phyloP scores from a whole-genome alignment of 2,329 filamentous ascomycete species.

The Monilinia polystroma region DNA sequence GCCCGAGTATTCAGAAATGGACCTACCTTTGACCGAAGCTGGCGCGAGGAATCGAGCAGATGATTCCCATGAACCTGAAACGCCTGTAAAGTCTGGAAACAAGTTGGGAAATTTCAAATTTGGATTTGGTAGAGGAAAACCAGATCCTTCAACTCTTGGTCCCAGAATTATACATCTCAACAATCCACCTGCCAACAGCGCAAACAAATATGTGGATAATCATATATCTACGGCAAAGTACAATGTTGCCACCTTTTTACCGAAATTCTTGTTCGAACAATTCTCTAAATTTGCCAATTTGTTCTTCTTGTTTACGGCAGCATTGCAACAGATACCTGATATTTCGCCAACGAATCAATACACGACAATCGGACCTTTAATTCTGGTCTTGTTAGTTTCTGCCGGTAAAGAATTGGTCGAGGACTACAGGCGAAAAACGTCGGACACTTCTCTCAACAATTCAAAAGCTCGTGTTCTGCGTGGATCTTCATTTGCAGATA shows the following conservation, averaged over 20 bases:
- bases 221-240: slow-evolving; percentile 98
- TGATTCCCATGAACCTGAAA: slow-evolving; percentile 46
- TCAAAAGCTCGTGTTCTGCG: slow-evolving; percentile 81
- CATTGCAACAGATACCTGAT: slow-evolving; percentile 89
- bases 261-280: slow-evolving; percentile 96
- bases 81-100: slow-evolving; percentile 47
- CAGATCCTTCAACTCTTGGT: slow-evolving; percentile 86
- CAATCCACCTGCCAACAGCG: slow-evolving; percentile 87
- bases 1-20: slow-evolving; percentile 92
- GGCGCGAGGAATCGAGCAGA: slow-evolving; percentile 50
- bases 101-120: slow-evolving; percentile 84
- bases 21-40: slow-evolving; percentile 85
- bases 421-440: slow-evolving; percentile 84
- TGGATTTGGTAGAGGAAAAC: slow-evolving; percentile 79
- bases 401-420: slow-evolving; percentile 93
- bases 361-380: slow-evolving; percentile 92
- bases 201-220: slow-evolving; percentile 91
- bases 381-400: slow-evolving; percentile 88
- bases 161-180: slow-evolving; percentile 94
- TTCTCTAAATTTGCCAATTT: slow-evolving; percentile 99
- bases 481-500: slow-evolving; percentile 80
- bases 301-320: slow-evolving; percentile 98
- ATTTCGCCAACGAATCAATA: slow-evolving; percentile 94
- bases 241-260: slow-evolving; percentile 87
- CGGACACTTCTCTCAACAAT: slow-evolving; percentile 83